Conservation (phyloP, 768 basidiomycete genomes). For the Pulveroboletus sp. region DNA sequence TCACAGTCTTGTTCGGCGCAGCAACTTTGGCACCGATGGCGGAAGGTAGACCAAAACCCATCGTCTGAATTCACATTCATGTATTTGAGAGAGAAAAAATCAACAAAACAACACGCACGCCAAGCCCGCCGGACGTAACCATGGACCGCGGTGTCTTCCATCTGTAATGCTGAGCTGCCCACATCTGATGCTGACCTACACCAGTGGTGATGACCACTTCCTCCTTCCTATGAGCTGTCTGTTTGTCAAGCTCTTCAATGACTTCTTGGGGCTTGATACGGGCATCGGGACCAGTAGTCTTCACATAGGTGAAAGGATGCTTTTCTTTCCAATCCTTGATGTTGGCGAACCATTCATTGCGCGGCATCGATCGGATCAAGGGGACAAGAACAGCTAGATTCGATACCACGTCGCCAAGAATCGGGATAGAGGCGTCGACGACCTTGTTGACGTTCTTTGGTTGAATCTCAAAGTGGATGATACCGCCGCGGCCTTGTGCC, state of each 20-base stretch:
- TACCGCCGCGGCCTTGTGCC: conserved; percentile 80
- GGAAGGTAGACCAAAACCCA: conserved; percentile 95
- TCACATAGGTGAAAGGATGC: conserved; percentile 87
- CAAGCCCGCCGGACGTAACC: conserved; percentile 93
- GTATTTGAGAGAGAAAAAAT: background rate
- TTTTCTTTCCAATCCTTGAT: conserved; percentile 80
- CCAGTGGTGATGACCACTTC: conserved; percentile 88
- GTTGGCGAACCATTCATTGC: conserved; percentile 78
- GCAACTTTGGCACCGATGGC: conserved; percentile 98
- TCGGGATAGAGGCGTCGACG: conserved; percentile 87
- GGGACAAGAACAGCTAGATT: conserved; percentile 83
- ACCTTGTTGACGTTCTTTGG: conserved; percentile 99
- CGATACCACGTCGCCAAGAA: conserved; percentile 88
- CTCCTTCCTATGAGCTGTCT: conserved; percentile 76
- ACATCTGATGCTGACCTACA: conserved; percentile 99
- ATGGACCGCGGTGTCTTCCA: conserved; percentile 85
- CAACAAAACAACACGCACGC: conserved; percentile 51
- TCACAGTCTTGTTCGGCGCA: conserved; percentile 85
- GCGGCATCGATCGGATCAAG: conserved; percentile 56
- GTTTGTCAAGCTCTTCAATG: conserved; percentile 83
- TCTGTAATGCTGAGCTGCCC: conserved; percentile 92
- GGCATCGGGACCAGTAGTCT: conserved; percentile 50
- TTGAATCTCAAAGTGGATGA: conserved; percentile 98
- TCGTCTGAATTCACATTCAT: conserved; percentile 55
- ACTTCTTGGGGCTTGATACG: conserved; percentile 96